A percentile compares a stretch with the other conserved stretches of the same genome.
Evolutionary conservation across 805 yeast species (phyloP).

Genomic region (Metschnikowia similis): DNA sequence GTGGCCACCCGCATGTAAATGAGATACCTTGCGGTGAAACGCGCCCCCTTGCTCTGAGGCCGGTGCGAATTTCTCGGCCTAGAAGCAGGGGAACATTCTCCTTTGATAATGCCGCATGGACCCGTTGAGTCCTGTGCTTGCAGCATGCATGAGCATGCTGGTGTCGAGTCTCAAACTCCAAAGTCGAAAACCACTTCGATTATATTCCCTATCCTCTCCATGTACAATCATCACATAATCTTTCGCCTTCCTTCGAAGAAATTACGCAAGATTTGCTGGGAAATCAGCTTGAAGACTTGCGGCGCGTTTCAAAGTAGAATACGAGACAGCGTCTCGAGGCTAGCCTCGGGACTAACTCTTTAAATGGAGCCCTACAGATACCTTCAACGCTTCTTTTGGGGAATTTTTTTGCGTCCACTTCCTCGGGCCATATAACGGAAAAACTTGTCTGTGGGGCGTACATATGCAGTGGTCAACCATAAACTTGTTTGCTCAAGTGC

Average conservation of each 20-base stretch:
- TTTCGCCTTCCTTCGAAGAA: background rate
- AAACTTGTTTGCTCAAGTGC: background rate
- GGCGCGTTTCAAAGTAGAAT: background rate
- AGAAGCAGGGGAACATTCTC: constrained; percentile 1
- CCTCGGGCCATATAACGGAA: background rate
- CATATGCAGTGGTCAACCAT: background rate
- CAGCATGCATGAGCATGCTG: background rate
- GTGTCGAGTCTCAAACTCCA: background rate
- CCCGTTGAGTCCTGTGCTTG: background rate
- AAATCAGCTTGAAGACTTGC: background rate
- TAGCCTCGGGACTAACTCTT: too few relatives aligned
- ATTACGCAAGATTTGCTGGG: background rate
- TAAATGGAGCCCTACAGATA: background rate
- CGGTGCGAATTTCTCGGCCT: background rate
- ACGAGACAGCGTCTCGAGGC: background rate
- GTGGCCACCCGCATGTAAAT: background rate
- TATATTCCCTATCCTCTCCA: background rate
- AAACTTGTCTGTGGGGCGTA: background rate
- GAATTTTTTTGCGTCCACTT: background rate
- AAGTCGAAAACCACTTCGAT: background rate
- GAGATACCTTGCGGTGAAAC: background rate
- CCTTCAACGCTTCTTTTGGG: background rate
- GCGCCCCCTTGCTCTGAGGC: background rate
- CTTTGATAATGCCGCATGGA: background rate
- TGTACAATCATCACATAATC: background rate